Evolutionary conservation across 78 protist species (phyloP).

Genomic region (slime mould (Dictyostelium discoideum)): DNA sequence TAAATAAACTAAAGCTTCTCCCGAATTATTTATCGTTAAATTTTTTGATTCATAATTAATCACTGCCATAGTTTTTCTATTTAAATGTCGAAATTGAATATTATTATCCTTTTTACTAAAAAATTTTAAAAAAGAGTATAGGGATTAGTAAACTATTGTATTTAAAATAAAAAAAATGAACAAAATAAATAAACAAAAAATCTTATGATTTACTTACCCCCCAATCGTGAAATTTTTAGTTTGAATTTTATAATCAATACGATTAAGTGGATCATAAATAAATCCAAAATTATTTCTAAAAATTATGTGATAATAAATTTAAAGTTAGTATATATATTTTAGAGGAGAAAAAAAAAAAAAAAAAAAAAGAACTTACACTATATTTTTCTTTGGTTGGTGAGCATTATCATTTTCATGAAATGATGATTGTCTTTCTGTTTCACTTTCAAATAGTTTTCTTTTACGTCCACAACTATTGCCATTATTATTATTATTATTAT

Average conservation of each 20-base stretch:
- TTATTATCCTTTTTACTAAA: not conserved
- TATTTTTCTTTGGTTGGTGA: not conserved
- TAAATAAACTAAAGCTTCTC: not conserved
- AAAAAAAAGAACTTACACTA: not conserved
- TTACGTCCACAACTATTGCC: not conserved
- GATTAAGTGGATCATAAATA: not conserved
- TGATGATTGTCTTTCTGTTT: not conserved
- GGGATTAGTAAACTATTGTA: not conserved
- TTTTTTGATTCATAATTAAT: not conserved
- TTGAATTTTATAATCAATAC: not conserved
- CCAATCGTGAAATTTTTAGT: not conserved
- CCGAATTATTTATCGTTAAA: not conserved
- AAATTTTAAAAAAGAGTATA: too few species aligned
- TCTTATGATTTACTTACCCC: not conserved
- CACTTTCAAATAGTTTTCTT: not conserved
- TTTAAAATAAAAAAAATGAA: too few species aligned
- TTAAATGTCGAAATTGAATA: not conserved
- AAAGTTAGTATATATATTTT: not conserved
- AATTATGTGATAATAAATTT: too few species aligned
- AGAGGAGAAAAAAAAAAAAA: not conserved
- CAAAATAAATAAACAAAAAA: too few species aligned
- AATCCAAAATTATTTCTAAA: not conserved
- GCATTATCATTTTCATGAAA: not conserved
- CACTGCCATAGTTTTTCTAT: not conserved
- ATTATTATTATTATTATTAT: too few species aligned